phyloP scores from a whole-genome alignment of 2,329 filamentous ascomycete species.

The Botrytis medusae region DNA sequence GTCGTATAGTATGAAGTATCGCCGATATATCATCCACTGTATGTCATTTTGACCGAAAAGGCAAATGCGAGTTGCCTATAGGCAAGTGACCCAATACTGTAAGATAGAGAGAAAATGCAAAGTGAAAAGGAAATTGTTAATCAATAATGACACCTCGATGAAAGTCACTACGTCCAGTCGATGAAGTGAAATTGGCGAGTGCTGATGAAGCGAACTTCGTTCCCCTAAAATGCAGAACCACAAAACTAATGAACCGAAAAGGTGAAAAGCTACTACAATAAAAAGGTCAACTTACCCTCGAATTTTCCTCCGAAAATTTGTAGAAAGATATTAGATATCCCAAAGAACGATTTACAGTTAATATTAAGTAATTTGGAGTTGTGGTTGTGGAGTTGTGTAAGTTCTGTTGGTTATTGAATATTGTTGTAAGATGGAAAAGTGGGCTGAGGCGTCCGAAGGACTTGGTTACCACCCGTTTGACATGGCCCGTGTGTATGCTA shows the following conservation, averaged over 20 bases:
- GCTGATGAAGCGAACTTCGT: slow-evolving; percentile 13
- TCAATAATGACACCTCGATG: not conserved
- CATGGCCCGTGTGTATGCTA: slow-evolving; percentile 10
- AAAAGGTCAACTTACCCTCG: slow-evolving; percentile 6
- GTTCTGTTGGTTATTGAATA: not conserved
- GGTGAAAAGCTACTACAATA: slow-evolving; percentile 4
- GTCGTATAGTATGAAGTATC: not conserved
- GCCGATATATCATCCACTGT: not conserved
- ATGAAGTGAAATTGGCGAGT: slow-evolving; percentile 10
- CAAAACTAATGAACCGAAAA: not conserved
- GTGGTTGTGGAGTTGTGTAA: slow-evolving; percentile 13
- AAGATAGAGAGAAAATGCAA: not conserved
- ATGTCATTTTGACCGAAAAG: not conserved
- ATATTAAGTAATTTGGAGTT: not conserved
- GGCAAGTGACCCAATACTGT: not conserved
- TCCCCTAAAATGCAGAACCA: not conserved
- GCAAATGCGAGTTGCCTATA: not conserved
- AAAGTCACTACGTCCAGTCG: not conserved
- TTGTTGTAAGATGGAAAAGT: slow-evolving; percentile 5
- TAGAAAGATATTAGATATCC: not conserved
- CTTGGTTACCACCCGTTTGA: not conserved
- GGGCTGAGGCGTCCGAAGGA: not conserved
- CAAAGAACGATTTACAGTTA: not conserved
- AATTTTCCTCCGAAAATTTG: slow-evolving; percentile 5
- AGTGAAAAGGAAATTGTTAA: not conserved